phyloP scores from a whole-genome alignment of 2,329 filamentous ascomycete genomes.

The Ophiostoma ulmi region DNA sequence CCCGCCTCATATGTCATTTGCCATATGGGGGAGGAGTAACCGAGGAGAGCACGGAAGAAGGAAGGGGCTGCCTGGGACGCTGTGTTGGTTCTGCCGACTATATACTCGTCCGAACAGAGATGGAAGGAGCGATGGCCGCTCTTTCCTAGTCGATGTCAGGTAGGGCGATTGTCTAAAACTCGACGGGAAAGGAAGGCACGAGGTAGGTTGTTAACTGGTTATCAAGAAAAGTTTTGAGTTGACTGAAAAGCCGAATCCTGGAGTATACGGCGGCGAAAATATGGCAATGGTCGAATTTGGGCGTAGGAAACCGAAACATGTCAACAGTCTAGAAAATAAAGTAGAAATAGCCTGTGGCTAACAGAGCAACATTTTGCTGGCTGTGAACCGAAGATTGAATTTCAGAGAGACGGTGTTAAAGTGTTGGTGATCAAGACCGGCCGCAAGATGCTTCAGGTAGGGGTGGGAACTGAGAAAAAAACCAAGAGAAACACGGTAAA shows the following conservation, averaged over 20 bases:
- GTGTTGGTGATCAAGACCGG: not conserved
- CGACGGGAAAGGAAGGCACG: not conserved
- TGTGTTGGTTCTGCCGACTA: not conserved
- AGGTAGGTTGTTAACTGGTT: not conserved
- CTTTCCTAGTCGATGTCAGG: not conserved
- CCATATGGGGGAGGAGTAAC: not conserved
- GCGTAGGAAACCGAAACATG: not conserved
- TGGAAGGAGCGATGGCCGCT: not conserved
- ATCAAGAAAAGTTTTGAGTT: not conserved
- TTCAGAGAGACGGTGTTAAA: not conserved
- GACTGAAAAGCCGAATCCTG: not conserved
- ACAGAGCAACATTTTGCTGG: not conserved
- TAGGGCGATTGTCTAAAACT: not conserved
- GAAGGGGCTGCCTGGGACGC: not conserved
- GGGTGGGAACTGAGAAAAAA: not conserved
- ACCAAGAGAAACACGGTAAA: not conserved
- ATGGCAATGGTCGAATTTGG: not conserved
- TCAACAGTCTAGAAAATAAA: not conserved
- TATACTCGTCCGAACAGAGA: not conserved
- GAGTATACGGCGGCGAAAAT: not conserved
- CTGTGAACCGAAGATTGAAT: not conserved
- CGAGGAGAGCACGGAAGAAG: not conserved
- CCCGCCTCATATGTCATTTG: not conserved
- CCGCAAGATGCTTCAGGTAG: not conserved
- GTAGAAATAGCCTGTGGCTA: not conserved